Percentiles rank a stretch among this genome's conserved stretches.
Conservation (phyloP, 805 yeast species). For the Suhomyces sp. region DNA sequence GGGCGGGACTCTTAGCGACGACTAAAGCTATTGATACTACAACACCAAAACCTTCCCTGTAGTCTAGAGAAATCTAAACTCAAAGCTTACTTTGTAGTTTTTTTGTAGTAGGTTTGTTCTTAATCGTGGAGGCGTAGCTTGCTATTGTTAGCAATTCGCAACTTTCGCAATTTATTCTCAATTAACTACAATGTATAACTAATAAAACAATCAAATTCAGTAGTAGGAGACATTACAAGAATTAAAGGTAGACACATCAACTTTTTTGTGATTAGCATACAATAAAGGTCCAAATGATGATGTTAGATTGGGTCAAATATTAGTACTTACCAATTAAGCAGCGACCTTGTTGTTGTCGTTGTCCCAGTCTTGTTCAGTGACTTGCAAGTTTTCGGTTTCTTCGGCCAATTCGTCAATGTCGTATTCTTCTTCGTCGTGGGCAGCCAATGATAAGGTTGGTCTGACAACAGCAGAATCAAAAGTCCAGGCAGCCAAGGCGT, state of each 20-base stretch:
- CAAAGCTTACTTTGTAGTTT: background rate
- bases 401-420: slow-evolving; percentile 43
- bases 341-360: slow-evolving; percentile 29
- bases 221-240: slow-evolving; percentile 13
- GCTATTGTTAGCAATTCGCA: background rate
- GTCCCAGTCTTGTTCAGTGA: slow-evolving; percentile 55
- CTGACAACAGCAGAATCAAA: slow-evolving; percentile 91
- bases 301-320: background rate
- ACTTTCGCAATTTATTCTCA: background rate
- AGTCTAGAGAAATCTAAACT: background rate
- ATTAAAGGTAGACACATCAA: slow-evolving; percentile 8
- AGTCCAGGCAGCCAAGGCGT: slow-evolving; percentile 95
- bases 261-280: background rate
- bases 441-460: slow-evolving; percentile 79
- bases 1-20: background rate
- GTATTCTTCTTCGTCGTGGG: slow-evolving; percentile 53
- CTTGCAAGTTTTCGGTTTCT: slow-evolving; percentile 43
- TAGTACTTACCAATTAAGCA: slow-evolving; percentile 14
- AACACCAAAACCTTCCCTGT: background rate
- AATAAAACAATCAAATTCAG: slow-evolving; percentile 9
- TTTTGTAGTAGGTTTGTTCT: background rate
- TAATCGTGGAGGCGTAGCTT: background rate
- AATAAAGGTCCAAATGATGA: background rate
- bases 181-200: background rate
- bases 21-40: background rate